phyloP scores from a whole-genome alignment of 2,329 filamentous ascomycete species.

The Epichloe typhina region DNA sequence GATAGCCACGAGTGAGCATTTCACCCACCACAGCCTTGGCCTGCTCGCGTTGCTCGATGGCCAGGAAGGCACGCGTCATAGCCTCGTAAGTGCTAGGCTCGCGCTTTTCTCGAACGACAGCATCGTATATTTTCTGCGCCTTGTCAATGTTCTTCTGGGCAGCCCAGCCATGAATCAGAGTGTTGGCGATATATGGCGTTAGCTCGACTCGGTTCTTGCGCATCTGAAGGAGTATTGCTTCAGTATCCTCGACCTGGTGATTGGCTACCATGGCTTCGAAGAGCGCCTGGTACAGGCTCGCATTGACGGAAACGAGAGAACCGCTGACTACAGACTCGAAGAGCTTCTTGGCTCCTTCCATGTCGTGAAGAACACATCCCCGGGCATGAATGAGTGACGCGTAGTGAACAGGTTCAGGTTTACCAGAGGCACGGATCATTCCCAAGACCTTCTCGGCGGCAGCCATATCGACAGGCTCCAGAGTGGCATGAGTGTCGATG shows the following conservation, averaged over 20 bases:
- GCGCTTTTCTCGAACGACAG: constrained; percentile 63
- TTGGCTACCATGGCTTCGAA: constrained; percentile 97
- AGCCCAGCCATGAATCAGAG: constrained; percentile 93
- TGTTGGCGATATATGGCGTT: constrained; percentile 97
- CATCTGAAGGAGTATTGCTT: constrained; percentile 67
- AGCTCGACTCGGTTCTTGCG: constrained; percentile 58
- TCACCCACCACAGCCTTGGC: constrained; percentile 75
- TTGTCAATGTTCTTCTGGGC: constrained; percentile 67
- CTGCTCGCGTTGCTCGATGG: constrained; percentile 63
- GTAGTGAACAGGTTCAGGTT: constrained; percentile 89
- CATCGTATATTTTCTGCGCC: constrained; percentile 65
- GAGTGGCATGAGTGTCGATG: constrained; percentile 85
- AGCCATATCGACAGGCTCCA: constrained; percentile 80
- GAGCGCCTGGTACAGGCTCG: constrained; percentile 90
- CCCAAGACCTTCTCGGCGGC: constrained; percentile 76
- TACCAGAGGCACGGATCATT: constrained; percentile 60
- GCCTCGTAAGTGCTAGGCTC: constrained; percentile 98
- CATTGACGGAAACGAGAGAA: constrained; percentile 53
- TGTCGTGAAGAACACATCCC: constrained; percentile 85
- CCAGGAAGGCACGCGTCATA: constrained; percentile 88
- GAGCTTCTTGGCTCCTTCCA: constrained; percentile 65
- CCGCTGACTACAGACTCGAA: constrained; percentile 72
- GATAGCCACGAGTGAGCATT: constrained; percentile 84
- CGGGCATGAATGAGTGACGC: constrained; percentile 91
- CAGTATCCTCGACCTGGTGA: constrained; percentile 65